These are phyloP conservation scores for Penicillium fuscoglaucum DNA, from an alignment of 2,329 filamentous ascomycete species.

Conservation along the genomic window DNA sequence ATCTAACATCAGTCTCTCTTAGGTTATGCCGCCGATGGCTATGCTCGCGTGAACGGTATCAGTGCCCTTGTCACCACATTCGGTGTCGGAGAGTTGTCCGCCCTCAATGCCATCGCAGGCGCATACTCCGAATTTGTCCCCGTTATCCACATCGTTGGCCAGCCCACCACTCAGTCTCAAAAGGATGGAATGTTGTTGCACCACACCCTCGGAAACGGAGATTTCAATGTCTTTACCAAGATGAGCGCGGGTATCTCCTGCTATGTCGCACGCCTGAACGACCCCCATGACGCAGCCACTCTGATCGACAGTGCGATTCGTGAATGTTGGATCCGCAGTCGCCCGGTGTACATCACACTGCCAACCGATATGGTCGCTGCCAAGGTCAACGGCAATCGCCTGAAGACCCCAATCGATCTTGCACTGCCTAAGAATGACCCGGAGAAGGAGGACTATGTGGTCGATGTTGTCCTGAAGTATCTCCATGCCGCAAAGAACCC, in stretches of 20 bases:
- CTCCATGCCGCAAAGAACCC: constrained; percentile 72
- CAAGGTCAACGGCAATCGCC: constrained; percentile 71
- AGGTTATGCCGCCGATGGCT: constrained; percentile 78
- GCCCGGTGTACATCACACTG: constrained; percentile 80
- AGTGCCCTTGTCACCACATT: constrained; percentile 72
- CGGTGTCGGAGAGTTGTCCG: constrained; percentile 67
- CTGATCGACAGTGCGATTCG: constrained; percentile 77
- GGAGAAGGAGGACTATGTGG: constrained; percentile 77
- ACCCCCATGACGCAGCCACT: constrained; percentile 66
- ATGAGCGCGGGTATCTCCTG: constrained; percentile 75
- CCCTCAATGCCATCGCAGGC: constrained; percentile 73
- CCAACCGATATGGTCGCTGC: constrained; percentile 77
- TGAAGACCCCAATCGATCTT: constrained; percentile 71
- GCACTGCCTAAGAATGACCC: constrained; percentile 63
- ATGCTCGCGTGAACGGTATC: constrained; percentile 71
- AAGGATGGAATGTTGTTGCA: constrained; percentile 54
- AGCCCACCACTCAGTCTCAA: constrained; percentile 51
- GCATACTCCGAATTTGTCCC: constrained; percentile 72
- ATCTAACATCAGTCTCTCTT: background rate
- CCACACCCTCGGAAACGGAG: constrained; percentile 72
- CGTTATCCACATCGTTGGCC: constrained; percentile 62
- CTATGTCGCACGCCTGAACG: constrained; percentile 68
- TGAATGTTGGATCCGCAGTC: constrained; percentile 70
- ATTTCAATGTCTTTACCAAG: constrained; percentile 78
- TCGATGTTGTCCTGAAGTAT: constrained; percentile 72